Evolutionary conservation across 2,329 filamentous ascomycete genomes (phyloP), one percentile per base, ranked within the genome.

Genomic region (Tolypocladium nubicola): DNA sequence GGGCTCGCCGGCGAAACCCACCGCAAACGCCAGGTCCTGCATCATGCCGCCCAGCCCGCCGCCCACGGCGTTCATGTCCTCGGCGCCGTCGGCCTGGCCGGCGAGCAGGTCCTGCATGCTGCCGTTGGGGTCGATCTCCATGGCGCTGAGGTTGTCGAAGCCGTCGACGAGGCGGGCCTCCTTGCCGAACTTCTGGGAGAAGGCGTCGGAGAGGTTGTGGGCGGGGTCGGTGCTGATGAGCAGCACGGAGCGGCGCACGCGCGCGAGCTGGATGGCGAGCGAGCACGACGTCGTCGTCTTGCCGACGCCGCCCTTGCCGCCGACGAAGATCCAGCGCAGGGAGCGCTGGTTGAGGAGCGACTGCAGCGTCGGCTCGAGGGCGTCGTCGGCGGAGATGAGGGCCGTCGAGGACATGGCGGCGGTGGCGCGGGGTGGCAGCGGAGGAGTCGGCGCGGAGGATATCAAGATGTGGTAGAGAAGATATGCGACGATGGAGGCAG

Each of bases 261-360:
- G 91, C 67, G 94, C 91, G 63, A 99, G 89, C 76, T 99, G 94
- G 71, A 99, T 97, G 62, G 94, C 94, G 63, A 99, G 88, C 11
- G 93, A 97, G 77, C 94, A 99, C 9, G 93, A 97, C 19, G 94
- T 99, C n/a, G 94, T 99, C 35, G 94, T 99, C 80, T 99, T 99
- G 73, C 94, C 94, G 52, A 99, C 94, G 71, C 94, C 94, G 68
- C 94, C 94, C 77, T 99, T 99, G 64, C 94, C 94, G 68, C 94
- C 94, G 60, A 99, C 94, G 68, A 99, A 99, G 75, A 99, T 96
- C 94, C 94, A 99, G 71, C 94, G 90, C 57, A 99, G 86, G 39
- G 89, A 87, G 74, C 91, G 90, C 75, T 99, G 94, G 78, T 96
- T 90, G 67, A 99, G 85, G 70, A 99, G 91, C 62, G 89, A 89